Percentiles rank a stretch among this genome's conserved stretches.
These are phyloP conservation scores for Tricholoma sp. DNA, from an alignment of 768 basidiomycete species.

Conservation along the genomic window DNA sequence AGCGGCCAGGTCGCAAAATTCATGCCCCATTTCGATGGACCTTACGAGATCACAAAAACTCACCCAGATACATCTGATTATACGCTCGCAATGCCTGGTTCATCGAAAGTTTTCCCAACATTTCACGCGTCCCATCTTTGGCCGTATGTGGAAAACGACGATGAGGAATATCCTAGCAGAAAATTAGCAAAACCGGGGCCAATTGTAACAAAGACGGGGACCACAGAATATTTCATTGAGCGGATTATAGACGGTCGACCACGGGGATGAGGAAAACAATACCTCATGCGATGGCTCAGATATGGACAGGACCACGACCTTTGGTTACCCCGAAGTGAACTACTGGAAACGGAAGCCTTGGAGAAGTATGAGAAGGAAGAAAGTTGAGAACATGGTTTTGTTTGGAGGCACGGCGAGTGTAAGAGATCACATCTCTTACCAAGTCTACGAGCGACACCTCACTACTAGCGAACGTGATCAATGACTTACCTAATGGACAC, in stretches of 20 bases:
- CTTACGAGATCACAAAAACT: background rate
- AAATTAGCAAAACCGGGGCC: too few species aligned
- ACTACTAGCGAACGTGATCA: too few species aligned
- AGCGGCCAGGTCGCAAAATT: background rate
- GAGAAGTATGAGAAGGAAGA: background rate
- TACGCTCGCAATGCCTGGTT: background rate
- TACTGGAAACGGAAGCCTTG: background rate
- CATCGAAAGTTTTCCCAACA: background rate
- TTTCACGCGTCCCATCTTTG: background rate
- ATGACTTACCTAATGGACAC: too few species aligned
- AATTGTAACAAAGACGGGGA: background rate
- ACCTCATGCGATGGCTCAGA: background rate
- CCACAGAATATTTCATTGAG: background rate
- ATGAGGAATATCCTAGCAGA: too few species aligned
- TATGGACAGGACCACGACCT: background rate
- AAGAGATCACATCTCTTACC: too few species aligned
- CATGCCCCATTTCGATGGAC: background rate
- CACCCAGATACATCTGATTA: background rate
- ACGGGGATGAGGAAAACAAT: background rate
- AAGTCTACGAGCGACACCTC: too few species aligned
- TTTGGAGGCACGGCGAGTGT: too few species aligned
- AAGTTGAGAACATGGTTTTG: too few species aligned
- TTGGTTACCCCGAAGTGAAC: background rate
- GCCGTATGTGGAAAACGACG: background rate
- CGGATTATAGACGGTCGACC: background rate